These are phyloP conservation scores for Polytrichum commune DNA, from an alignment of 225 moss, liverwort and hornwort species.

Conservation along the genomic window DNA sequence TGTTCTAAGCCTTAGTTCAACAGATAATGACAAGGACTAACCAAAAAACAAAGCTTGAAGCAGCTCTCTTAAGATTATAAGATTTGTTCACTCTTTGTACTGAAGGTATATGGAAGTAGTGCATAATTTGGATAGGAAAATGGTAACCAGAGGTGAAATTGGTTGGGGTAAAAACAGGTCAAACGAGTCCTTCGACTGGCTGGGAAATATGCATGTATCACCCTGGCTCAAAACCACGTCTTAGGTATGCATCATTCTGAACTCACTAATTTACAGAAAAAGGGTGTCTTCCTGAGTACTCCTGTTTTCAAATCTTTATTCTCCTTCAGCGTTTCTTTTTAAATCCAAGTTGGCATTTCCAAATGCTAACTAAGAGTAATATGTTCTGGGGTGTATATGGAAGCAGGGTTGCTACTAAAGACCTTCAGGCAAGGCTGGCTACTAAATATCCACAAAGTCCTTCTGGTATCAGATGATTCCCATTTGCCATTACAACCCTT, in stretches of 20 bases:
- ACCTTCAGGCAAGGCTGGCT: conserved; percentile 89
- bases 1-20: too few relatives aligned
- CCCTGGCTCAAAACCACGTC: conserved; percentile 63
- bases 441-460: conserved; percentile 59
- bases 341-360: too few relatives aligned
- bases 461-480: conserved; percentile 35
- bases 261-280: too few relatives aligned
- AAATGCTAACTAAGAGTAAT: neutral
- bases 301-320: too few relatives aligned
- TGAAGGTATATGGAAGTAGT: too few relatives aligned
- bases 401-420: conserved; percentile 57
- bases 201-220: conserved; percentile 81
- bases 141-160: neutral
- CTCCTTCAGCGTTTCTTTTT: too few relatives aligned
- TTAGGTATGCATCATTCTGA: conserved; percentile 41
- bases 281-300: too few relatives aligned
- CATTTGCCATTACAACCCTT: conserved; percentile 59
- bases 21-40: too few relatives aligned
- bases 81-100: too few relatives aligned
- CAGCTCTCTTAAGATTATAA: too few relatives aligned
- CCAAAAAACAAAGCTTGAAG: too few relatives aligned
- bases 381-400: neutral
- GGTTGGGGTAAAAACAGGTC: conserved; percentile 46
- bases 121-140: too few relatives aligned
- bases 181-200: conserved; percentile 72